Evolutionary conservation across 768 basidiomycete species (phyloP).

Genomic region (Leccinum sublutescens): DNA sequence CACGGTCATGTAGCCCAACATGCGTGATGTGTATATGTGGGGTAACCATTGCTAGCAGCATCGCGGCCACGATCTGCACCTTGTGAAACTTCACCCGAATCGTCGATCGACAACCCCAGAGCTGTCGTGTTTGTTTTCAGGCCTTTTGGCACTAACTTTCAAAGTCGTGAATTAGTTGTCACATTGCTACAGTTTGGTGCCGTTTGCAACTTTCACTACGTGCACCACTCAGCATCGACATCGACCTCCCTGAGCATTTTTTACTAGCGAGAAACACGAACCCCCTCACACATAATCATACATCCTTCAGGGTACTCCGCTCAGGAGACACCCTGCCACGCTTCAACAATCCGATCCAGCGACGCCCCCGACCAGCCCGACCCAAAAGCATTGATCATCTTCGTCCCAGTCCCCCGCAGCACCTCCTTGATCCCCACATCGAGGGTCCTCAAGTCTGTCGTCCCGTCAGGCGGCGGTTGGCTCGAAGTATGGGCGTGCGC

Average conservation of each 20-base stretch:
- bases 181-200: neutral
- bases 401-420: conserved; percentile 79
- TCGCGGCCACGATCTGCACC: neutral
- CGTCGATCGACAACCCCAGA: too few relatives aligned
- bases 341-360: conserved; percentile 60
- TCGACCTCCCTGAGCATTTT: neutral
- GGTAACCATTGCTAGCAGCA: neutral
- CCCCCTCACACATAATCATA: neutral
- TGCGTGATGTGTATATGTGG: neutral
- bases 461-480: conserved; percentile 52
- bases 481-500: conserved; percentile 58
- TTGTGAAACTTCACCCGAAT: neutral
- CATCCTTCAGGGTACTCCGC: neutral
- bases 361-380: conserved; percentile 73
- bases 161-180: neutral
- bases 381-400: conserved; percentile 67
- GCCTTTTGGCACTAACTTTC: too few relatives aligned
- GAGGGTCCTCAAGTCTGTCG: conserved; percentile 33
- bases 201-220: too few relatives aligned
- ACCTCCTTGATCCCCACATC: conserved; percentile 78
- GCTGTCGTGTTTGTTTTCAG: too few relatives aligned
- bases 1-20: neutral
- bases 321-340: conserved; percentile 43
- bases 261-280: neutral
- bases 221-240: neutral